Evolutionary conservation across 2,329 filamentous ascomycete species (phyloP), one percentile per base, ranked within the genome.

Genomic region (Metarhizium humberi): DNA sequence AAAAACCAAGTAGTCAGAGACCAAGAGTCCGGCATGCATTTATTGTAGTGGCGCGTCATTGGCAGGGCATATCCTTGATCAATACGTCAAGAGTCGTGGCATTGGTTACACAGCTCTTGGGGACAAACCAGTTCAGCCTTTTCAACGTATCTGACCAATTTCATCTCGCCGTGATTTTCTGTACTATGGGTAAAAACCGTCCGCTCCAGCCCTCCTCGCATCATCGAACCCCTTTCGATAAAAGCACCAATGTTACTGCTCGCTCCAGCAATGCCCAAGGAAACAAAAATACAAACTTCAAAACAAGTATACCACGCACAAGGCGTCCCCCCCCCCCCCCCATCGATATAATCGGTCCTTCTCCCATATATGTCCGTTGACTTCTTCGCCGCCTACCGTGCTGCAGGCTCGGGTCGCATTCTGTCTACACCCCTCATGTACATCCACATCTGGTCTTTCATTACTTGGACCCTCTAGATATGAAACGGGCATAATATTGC

Each of bases 111-210:
- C 49, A 29, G 6, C 20, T 11, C 36, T 42, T 29, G 50, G 20
- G 25, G 25, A 8, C 50, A 11, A 20, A 43, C 32, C 10, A 34
- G 32, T 34, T 34, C 32, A 11, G 7, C 34, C 40, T 34, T 6
- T 29, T 38, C 50, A 51, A 34, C 34, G 36, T 30, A 43, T 40
- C 5, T 53, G 51, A 51, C 54, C 55, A 51, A 56, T 53, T 56
- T 56, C 53, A 48, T 48, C 51, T 48, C 45, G 20, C 30, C 45
- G 29, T 46, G 2, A 30, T 48, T 20, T 48, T 48, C 11, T 48
- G 10, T 48, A 48, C 45, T 48, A 30, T 30, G 45, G 42, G 45
- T 48, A 18, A 29, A 48, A 48, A 48, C 6, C n/a, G 43, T 46
- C 43, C 43, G 43, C 43, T 10, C 45, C 25, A 30, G 13, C 20